phyloP scores from a whole-genome alignment of 352 stramenopile genomes.

The Chrysophaeum taylorii region DNA sequence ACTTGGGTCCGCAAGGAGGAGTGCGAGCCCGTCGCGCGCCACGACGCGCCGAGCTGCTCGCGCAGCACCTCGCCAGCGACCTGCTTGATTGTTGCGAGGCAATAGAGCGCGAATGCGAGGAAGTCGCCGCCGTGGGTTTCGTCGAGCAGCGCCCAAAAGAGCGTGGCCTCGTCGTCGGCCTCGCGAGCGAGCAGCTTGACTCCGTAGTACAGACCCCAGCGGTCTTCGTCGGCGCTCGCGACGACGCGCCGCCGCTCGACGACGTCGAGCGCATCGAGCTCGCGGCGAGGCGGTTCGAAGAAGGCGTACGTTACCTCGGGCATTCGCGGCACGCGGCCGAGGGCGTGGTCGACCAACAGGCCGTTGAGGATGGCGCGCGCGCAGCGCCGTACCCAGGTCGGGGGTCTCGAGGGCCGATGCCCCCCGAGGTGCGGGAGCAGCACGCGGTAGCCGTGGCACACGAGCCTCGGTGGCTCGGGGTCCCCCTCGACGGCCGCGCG shows the following conservation, averaged over 20 bases:
- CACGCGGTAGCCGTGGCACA: slow-evolving; percentile 76
- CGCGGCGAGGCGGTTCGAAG: slow-evolving; percentile 61
- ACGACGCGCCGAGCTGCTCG: not conserved
- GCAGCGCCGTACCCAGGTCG: slow-evolving; percentile 68
- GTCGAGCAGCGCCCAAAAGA: slow-evolving; percentile 78
- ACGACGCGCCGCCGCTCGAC: slow-evolving; percentile 27
- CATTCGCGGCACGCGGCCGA: slow-evolving; percentile 59
- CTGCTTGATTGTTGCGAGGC: slow-evolving; percentile 61
- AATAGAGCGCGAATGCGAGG: slow-evolving; percentile 74
- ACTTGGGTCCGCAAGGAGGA: not conserved
- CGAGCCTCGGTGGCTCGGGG: slow-evolving; percentile 26
- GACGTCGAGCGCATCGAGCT: slow-evolving; percentile 34
- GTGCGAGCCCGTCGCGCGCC: not conserved
- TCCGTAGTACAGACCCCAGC: slow-evolving; percentile 83
- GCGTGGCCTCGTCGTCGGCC: slow-evolving; percentile 56
- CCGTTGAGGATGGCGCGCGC: slow-evolving; percentile 74
- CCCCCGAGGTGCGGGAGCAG: slow-evolving; percentile 72
- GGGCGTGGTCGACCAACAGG: slow-evolving; percentile 45
- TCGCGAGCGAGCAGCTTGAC: slow-evolving; percentile 70
- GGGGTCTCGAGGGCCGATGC: slow-evolving; percentile 55
- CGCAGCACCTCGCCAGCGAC: slow-evolving; percentile 38
- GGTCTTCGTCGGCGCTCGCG: slow-evolving; percentile 61
- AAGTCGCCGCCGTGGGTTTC: slow-evolving; percentile 79
- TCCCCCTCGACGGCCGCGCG: slow-evolving; percentile 18
- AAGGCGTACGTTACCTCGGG: slow-evolving; percentile 81